Evolutionary conservation across 2,329 filamentous ascomycete species (phyloP).

Genomic region (Dothistroma septosporum): DNA sequence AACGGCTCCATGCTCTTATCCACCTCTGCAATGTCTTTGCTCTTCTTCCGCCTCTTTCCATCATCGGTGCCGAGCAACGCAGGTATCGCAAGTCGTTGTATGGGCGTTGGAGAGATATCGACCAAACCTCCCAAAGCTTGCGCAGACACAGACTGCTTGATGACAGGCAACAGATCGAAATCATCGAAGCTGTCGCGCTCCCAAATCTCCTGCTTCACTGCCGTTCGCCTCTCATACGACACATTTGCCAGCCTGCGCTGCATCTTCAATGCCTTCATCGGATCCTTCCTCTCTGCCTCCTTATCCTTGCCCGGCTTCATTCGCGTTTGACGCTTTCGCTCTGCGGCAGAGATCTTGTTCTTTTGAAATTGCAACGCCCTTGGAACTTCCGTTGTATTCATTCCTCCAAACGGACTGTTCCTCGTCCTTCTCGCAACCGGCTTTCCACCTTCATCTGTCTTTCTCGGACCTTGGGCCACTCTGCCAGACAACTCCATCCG

Average conservation of each 20-base stretch:
- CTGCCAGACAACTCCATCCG: constrained; percentile 50
- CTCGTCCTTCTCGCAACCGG: constrained; percentile 36
- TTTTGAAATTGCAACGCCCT: constrained; percentile 21
- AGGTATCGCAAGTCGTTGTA: constrained; percentile 86
- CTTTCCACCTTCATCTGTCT: constrained; percentile 27
- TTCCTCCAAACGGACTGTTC: constrained; percentile 55
- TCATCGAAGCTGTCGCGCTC: constrained; percentile 75
- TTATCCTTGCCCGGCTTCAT: constrained; percentile 43
- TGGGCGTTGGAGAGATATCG: constrained; percentile 76
- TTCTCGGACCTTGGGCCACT: constrained; percentile 36
- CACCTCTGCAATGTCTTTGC: constrained; percentile 29
- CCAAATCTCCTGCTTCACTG: constrained; percentile 58
- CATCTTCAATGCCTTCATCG: constrained; percentile 89
- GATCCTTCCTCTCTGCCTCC: constrained; percentile 47
- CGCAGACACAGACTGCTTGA: constrained; percentile 66
- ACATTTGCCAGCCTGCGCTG: constrained; percentile 73
- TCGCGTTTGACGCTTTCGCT: constrained; percentile 50
- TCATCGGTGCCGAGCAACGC: constrained; percentile 61
- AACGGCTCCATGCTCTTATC: constrained; percentile 57
- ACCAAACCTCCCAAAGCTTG: constrained; percentile 72
- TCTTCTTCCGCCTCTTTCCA: constrained; percentile 34
- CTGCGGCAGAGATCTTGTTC: constrained; percentile 38
- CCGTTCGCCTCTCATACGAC: constrained; percentile 65
- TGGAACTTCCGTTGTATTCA: constrained; percentile 51
- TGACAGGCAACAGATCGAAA: constrained; percentile 67